Base-by-base conservation (phyloP, 345 rosid genomes). In the Cochlearia excelsa region DNA sequence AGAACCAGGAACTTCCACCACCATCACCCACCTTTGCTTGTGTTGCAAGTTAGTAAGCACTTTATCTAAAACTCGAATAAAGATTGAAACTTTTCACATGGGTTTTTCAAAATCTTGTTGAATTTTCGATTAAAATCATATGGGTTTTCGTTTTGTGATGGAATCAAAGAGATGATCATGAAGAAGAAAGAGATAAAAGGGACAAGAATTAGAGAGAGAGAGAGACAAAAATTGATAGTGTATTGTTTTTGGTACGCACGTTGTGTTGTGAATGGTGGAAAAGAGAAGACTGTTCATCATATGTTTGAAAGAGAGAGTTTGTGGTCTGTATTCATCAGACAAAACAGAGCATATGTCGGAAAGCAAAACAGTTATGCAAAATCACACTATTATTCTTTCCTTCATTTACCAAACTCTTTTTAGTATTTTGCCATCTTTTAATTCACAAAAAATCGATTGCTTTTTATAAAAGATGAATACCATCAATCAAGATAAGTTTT, bases 1-100 rank as follows among this genome's bases (percentile, higher is more conserved):
- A 31, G 90, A 81, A 33, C 95, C 91, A 62, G 90, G 87, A 30
- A 87, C 78, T 44, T 66, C 81, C 33, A 73, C 87, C 81, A 80
- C 81, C 53, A 70, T 74, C 72, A 43, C 5, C 75, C 72, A 43
- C 5, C 51, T 26, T 63, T 29, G 43, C 74, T 63, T 63, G 65
- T 57, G 16, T 51, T 1, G 1, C 54, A 69, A 49, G 63, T 7
- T 5, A 46, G 23, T 49, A 10, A 48, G 6, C 16, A 1, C 30
- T 66, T 28, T 16, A 30, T 66, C 41, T 47, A 54, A 30, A 54
- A 5, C 40, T 67, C 55, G 9, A 23, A 23, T 33, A 47, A 48
- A 55, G 63, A 48, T 55, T 16, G 41, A 42, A 54, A 49, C 52
- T 61, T 40, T 48, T 7, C 44, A 48, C 52, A 48, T 69, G 63